Evolutionary conservation across 202 grass and related monocot species (phyloP).

Genomic region (Alloteropsis angusta): DNA sequence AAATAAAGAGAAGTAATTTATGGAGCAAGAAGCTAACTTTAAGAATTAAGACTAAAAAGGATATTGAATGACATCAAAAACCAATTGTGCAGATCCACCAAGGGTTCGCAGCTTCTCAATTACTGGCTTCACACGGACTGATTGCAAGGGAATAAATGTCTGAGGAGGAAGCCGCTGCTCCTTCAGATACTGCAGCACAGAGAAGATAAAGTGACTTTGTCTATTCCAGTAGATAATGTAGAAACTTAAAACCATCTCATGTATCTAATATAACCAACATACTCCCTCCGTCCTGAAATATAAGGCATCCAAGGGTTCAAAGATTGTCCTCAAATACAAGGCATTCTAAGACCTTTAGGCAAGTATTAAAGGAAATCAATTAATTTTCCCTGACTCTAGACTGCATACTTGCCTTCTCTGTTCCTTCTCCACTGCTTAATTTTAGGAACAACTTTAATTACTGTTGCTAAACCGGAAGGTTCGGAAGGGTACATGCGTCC

Average conservation of each 20-base stretch:
- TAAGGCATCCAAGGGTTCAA: too few species aligned
- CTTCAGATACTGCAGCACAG: slow-evolving; percentile 87
- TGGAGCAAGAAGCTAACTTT: neutral
- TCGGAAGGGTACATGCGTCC: too few species aligned
- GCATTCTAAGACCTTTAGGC: too few species aligned
- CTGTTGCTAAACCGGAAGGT: too few species aligned
- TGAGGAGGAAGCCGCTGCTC: slow-evolving; percentile 91
- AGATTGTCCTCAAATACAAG: too few species aligned
- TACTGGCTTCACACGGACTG: slow-evolving; percentile 81
- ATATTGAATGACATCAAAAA: slow-evolving; percentile 99
- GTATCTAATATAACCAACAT: neutral
- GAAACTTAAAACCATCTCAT: neutral
- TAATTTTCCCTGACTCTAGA: too few species aligned
- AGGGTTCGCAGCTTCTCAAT: slow-evolving; percentile 84
- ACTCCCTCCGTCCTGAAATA: too few species aligned
- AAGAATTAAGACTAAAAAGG: slow-evolving; percentile 38
- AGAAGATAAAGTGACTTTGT: slow-evolving; percentile 14
- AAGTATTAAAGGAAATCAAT: too few species aligned
- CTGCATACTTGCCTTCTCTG: too few species aligned
- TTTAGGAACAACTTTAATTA: too few species aligned
- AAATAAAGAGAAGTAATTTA: neutral
- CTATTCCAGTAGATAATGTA: neutral
- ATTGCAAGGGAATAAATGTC: slow-evolving; percentile 98
- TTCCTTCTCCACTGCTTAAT: too few species aligned
- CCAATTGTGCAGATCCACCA: slow-evolving; percentile 75